These are phyloP conservation scores for Mayamaea pseudoterrestris DNA, from an alignment of 108 stramenopile species.

Conservation along the genomic window DNA sequence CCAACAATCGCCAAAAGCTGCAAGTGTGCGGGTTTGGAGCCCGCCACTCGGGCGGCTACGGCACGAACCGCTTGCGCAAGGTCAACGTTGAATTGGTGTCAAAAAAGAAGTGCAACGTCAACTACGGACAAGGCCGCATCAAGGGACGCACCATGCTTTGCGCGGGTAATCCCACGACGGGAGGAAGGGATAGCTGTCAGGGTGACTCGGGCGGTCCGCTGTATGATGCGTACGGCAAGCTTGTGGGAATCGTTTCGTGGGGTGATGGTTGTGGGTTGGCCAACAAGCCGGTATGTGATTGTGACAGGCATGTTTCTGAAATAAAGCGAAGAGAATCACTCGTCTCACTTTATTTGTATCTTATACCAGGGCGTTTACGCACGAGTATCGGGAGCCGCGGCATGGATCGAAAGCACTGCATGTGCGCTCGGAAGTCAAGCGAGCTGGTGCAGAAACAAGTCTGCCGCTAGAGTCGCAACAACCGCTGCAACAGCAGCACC, in stretches of 20 bases:
- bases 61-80: background rate
- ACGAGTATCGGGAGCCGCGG: too few species aligned
- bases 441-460: too few species aligned
- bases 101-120: background rate
- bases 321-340: too few species aligned
- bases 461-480: too few species aligned
- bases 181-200: background rate
- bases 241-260: slow-evolving; percentile 30
- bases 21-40: slow-evolving; percentile 12
- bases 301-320: too few species aligned
- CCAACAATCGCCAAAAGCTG: slow-evolving; percentile 3
- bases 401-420: too few species aligned
- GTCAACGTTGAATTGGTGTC: background rate
- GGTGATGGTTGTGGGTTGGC: slow-evolving; percentile 23
- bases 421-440: too few species aligned
- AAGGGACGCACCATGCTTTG: background rate
- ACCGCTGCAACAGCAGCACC: too few species aligned
- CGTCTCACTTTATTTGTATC: too few species aligned
- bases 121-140: background rate
- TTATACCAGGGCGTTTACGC: too few species aligned
- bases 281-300: too few species aligned
- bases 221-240: slow-evolving; percentile 3
- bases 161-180: background rate
- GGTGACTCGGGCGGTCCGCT: slow-evolving; percentile 32
- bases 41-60: background rate